phyloP scores from a whole-genome alignment of 1,139 yeast genomes.

The Candida sp. region DNA sequence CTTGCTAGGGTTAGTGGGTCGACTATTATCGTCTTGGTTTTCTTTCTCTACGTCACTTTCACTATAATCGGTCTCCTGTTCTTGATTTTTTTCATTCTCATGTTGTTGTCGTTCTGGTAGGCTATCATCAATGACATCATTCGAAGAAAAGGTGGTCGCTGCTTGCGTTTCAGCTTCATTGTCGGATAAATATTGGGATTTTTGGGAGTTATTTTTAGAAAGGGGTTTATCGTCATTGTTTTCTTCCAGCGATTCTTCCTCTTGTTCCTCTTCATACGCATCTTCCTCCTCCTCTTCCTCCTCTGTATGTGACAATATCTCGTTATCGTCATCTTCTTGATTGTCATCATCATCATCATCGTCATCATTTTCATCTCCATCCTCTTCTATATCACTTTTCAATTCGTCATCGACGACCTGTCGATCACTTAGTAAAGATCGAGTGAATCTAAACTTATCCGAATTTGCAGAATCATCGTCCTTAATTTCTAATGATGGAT shows the following conservation, averaged over 20 bases:
- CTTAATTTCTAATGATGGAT: background rate
- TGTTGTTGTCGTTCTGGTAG: background rate
- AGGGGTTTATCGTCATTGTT: background rate
- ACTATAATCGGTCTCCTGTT: conserved; percentile 2
- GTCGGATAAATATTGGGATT: background rate
- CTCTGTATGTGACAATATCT: background rate
- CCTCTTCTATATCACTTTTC: conserved; percentile 2
- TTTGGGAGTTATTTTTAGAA: background rate
- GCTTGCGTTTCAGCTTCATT: background rate
- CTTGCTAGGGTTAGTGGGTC: background rate
- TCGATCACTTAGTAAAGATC: conserved; percentile 2
- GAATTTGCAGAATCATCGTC: background rate
- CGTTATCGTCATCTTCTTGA: background rate
- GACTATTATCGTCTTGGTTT: background rate
- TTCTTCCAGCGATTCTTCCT: background rate
- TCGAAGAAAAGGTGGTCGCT: background rate
- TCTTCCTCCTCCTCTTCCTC: conserved; percentile 5
- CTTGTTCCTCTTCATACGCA: background rate
- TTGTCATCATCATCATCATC: background rate
- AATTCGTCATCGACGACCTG: conserved; percentile 6
- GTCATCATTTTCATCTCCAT: conserved; percentile 2
- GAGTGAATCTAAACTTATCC: background rate
- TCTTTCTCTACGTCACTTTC: background rate
- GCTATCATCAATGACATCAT: conserved; percentile 7
- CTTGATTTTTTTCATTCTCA: background rate